Conservation (phyloP, 129 eudicot genomes). For the Smallanthus sonchifolius region DNA sequence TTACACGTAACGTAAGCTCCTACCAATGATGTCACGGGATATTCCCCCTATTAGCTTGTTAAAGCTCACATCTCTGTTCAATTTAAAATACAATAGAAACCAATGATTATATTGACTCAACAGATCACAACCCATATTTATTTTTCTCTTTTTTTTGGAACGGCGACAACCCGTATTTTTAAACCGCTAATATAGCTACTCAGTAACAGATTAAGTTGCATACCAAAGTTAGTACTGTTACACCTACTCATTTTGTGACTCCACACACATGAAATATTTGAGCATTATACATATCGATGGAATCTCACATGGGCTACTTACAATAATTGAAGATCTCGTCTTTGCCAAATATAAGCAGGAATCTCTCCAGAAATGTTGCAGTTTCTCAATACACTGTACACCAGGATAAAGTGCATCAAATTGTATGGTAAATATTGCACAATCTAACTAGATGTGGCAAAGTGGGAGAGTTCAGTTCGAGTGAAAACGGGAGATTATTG, state of each 20-base stretch:
- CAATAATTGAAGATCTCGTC: conserved; percentile 7
- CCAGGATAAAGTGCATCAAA: not conserved
- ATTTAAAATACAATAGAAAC: not conserved
- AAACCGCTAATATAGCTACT: not conserved
- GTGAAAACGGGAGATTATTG: not conserved
- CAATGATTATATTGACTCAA: not conserved
- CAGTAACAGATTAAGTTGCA: not conserved
- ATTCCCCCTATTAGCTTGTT: conserved; percentile 50
- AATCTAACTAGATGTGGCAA: not conserved
- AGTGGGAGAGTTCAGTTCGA: not conserved
- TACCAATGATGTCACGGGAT: conserved; percentile 45
- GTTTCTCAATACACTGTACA: conserved; percentile 18
- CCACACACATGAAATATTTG: not conserved
- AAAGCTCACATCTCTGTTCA: conserved; percentile 53
- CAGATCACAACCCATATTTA: not conserved
- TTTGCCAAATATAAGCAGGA: conserved; percentile 23
- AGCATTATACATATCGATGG: not conserved
- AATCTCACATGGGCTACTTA: not conserved
- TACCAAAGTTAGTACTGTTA: not conserved
- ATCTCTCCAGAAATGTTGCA: conserved; percentile 31
- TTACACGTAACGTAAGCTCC: conserved; percentile 55
- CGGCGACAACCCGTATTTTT: too few relatives aligned
- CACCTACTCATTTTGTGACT: not conserved
- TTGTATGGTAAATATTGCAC: not conserved
- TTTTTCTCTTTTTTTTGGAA: too few relatives aligned